These are phyloP conservation scores for Lactarius tabidus DNA, from an alignment of 768 basidiomycete species.

Conservation along the genomic window DNA sequence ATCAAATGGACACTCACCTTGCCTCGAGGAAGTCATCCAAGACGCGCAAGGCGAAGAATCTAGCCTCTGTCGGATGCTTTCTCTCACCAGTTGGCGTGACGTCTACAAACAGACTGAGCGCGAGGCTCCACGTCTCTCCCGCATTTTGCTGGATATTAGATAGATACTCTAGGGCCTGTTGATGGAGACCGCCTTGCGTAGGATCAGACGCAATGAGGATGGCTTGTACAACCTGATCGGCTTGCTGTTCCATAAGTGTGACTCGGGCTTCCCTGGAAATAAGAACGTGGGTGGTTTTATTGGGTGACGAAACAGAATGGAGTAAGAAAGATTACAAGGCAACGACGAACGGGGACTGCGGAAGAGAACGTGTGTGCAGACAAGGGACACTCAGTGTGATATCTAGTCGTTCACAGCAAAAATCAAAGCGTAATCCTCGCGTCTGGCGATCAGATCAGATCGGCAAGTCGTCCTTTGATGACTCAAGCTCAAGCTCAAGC, in stretches of 20 bases:
- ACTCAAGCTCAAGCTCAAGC: background rate
- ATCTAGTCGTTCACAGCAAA: background rate
- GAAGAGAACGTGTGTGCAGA: slow-evolving; percentile 5
- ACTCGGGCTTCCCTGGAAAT: slow-evolving; percentile 19
- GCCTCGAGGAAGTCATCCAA: slow-evolving; percentile 80
- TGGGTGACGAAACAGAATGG: slow-evolving; percentile 7
- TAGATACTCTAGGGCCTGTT: slow-evolving; percentile 83
- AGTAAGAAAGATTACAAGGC: slow-evolving; percentile 2
- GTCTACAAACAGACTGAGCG: slow-evolving; percentile 69
- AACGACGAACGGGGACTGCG: background rate
- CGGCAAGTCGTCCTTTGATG: slow-evolving; percentile 2
- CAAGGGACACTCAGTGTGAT: background rate
- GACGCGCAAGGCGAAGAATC: slow-evolving; percentile 78
- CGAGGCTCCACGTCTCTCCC: slow-evolving; percentile 74
- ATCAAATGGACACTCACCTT: slow-evolving; percentile 49
- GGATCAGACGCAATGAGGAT: slow-evolving; percentile 87
- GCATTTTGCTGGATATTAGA: slow-evolving; percentile 73
- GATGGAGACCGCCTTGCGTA: slow-evolving; percentile 63
- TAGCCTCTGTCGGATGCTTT: slow-evolving; percentile 65
- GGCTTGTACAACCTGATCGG: slow-evolving; percentile 76
- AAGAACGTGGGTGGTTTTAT: slow-evolving; percentile 13
- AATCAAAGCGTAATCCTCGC: slow-evolving; percentile 2
- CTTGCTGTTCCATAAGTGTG: slow-evolving; percentile 63
- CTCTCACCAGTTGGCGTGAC: slow-evolving; percentile 53
- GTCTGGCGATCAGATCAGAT: slow-evolving; percentile 21